A percentile compares a stretch with the other conserved stretches of the same genome.
phyloP scores from a whole-genome alignment of 306 rosid genomes.

The Medicago lupulina region DNA sequence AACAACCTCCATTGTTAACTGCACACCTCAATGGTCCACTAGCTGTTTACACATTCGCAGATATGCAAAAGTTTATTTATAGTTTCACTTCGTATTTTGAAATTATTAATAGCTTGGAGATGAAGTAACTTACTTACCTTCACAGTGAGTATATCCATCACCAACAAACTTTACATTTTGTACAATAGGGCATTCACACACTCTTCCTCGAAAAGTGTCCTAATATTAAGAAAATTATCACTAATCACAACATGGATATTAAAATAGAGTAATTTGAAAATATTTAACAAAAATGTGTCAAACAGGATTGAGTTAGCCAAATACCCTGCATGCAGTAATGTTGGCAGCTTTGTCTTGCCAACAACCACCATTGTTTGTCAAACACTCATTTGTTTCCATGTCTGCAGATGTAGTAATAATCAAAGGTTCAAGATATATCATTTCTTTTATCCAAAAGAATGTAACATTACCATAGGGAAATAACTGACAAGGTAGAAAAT shows the following conservation, averaged over 20 bases:
- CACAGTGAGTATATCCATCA: slow-evolving; percentile 89
- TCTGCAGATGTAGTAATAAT: slow-evolving; percentile 53
- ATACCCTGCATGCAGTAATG: slow-evolving; percentile 93
- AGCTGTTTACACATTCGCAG: slow-evolving; percentile 53
- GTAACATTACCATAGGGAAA: not conserved
- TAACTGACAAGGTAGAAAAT: not conserved
- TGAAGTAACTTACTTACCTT: slow-evolving; percentile 62
- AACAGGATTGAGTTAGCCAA: slow-evolving; percentile 20
- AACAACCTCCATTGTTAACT: slow-evolving; percentile 92
- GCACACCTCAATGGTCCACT: slow-evolving; percentile 81
- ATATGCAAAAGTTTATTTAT: not conserved
- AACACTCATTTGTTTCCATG: slow-evolving; percentile 87
- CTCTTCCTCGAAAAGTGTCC: slow-evolving; percentile 97
- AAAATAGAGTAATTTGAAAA: slow-evolving; percentile 6
- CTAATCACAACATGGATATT: not conserved
- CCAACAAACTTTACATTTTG: slow-evolving; percentile 83
- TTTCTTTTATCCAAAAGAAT: slow-evolving; percentile 22
- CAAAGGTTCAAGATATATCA: not conserved
- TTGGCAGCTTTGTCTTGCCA: slow-evolving; percentile 84
- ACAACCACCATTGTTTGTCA: slow-evolving; percentile 91
- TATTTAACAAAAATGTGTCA: slow-evolving; percentile 12
- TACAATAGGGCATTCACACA: slow-evolving; percentile 89
- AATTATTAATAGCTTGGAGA: not conserved
- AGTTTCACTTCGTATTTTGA: slow-evolving; percentile 24
- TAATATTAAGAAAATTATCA: slow-evolving; percentile 37